Base-by-base conservation (phyloP, 2,329 filamentous ascomycete species). In the Hirsutella minnesotensis region DNA sequence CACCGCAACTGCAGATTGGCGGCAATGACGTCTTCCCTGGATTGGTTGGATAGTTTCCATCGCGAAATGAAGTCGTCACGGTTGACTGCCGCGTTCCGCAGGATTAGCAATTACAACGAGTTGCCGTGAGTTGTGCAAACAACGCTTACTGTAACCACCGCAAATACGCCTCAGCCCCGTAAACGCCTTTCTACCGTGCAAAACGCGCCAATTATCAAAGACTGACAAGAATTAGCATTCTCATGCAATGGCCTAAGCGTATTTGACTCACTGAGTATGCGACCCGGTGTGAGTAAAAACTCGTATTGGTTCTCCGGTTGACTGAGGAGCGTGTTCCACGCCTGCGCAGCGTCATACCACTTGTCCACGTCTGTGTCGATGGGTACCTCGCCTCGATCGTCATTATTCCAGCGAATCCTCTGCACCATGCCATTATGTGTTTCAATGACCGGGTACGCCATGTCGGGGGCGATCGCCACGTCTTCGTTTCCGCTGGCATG, bases 141-240 rank as follows among this genome's bases (percentile, higher is more conserved):
- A 4, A 21, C 1, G 77, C 83, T 72, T 67, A 88, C 86, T 82
- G 55, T 96, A 96, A 9, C 77, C 90, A 46, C 92, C 92, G 60
- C 89, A 95, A 56, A 98, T 85, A 51, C 89, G 79, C 51, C 92
- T 72, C 56, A 83, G 79, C 2, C 92, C 92, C 5, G 80, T 83
- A 56, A 96, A 98, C 0, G 77, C 77, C 41, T 80, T 80, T 52
- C 92, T 72, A 1, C 90, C 92, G 61, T 98, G 92, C 52, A 96
- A 66, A 29, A 95, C 83, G 46, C 92, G 76, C 88, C 90, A 95
- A 56, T 98, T 96, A 58, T 98, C 86, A 60, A 98, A 95, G 38
- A 96, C 84, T 85, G 10, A 31, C 5, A 16, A 29, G 18, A 39
- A 38, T 44, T 27, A 42, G 42, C 22, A 24, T 33, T 7, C 33